These are phyloP conservation scores for barrel medic (Medicago truncatula) DNA, from an alignment of 306 rosid species.

Conservation along the genomic window MtrunA17r5.0-ANR NC_053042.1:29691501-29692000, in stretches of 20 bases:
- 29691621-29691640: constrained; percentile 34
- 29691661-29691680: constrained; percentile 90
- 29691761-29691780: constrained; percentile 88
- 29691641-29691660: constrained; percentile 86
- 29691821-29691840: constrained; percentile 81
- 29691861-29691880: constrained; percentile 76
- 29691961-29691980: constrained; percentile 95
- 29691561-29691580: constrained; percentile 64
- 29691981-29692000: constrained; percentile 95
- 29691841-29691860: constrained; percentile 99
- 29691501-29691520: constrained; percentile 56
- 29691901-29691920: constrained; percentile 39
- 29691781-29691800: constrained; percentile 69
- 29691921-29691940: constrained; percentile 29
- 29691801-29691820: constrained; percentile 60
- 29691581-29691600: constrained; percentile 25
- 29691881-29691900: constrained; percentile 39
- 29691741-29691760: constrained; percentile 70
- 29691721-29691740: constrained; percentile 94
- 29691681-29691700: constrained; percentile 91
- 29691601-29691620: constrained; percentile 40
- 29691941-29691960: constrained; percentile 89
- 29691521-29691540: constrained; percentile 76
- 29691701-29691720: constrained; percentile 91
- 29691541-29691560: constrained; percentile 73